Evolutionary conservation across 2,329 filamentous ascomycete species (phyloP).

Genomic region (Clathrospora elynae): DNA sequence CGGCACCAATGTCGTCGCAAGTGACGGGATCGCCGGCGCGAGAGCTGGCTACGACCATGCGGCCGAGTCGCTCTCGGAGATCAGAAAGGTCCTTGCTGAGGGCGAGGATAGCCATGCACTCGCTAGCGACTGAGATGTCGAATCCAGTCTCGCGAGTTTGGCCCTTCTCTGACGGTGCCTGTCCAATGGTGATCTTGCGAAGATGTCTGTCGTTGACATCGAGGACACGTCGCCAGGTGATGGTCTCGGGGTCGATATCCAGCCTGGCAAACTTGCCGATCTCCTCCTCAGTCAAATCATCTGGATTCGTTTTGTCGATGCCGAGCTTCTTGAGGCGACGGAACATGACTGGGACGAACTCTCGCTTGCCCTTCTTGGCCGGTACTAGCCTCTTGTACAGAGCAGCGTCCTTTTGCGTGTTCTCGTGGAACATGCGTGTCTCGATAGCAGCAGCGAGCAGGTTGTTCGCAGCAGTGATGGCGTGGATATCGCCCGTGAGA

Average conservation of each 20-base stretch:
- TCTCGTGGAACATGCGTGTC: conserved; percentile 97
- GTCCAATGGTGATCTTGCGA: conserved; percentile 84
- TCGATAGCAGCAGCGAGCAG: conserved; percentile 94
- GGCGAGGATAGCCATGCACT: conserved; percentile 97
- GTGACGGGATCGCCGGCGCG: conserved; percentile 86
- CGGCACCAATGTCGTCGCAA: conserved; percentile 91
- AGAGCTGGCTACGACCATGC: conserved; percentile 94
- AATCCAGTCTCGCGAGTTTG: conserved; percentile 88
- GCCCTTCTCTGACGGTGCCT: conserved; percentile 88
- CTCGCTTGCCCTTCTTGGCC: conserved; percentile 83
- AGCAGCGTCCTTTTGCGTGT: conserved; percentile 87
- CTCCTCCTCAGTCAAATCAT: conserved; percentile 89
- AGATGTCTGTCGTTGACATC: conserved; percentile 97
- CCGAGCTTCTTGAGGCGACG: conserved; percentile 92
- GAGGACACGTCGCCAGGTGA: conserved; percentile 94
- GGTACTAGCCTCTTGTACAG: conserved; percentile 89
- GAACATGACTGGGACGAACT: conserved; percentile 90
- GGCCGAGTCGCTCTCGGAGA: conserved; percentile 89
- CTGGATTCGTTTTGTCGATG: conserved; percentile 91
- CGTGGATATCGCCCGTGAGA: conserved; percentile 96
- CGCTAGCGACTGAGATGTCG: conserved; percentile 95
- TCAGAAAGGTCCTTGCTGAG: conserved; percentile 86
- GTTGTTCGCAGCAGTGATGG: conserved; percentile 96
- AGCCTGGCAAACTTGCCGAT: conserved; percentile 86
- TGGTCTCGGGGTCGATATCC: conserved; percentile 95